These are phyloP conservation scores for Alternaria infectoria DNA, from an alignment of 2,329 filamentous ascomycete species.

Conservation along the genomic window DNA sequence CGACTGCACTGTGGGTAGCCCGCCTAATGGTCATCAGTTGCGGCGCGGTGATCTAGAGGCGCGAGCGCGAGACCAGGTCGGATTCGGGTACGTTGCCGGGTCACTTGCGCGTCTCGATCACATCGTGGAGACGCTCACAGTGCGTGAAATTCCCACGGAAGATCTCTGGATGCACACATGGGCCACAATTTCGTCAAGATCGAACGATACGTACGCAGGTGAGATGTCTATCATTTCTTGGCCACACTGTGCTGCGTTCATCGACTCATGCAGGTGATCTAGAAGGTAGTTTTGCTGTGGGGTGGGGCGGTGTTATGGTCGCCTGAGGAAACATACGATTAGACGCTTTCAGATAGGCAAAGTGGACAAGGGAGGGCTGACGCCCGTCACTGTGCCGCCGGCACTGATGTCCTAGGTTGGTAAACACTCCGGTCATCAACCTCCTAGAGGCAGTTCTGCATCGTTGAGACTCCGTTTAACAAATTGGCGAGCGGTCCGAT, in stretches of 20 bases:
- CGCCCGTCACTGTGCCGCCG: slow-evolving; percentile 9
- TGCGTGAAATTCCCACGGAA: slow-evolving; percentile 1
- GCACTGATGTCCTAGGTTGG: slow-evolving; percentile 9
- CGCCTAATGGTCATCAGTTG: slow-evolving; percentile 6
- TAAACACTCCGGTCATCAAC: slow-evolving; percentile 4
- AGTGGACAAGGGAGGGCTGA: not conserved
- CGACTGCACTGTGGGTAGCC: not conserved
- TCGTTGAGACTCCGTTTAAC: not conserved
- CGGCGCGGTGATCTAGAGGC: slow-evolving; percentile 5
- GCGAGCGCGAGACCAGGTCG: slow-evolving; percentile 1
- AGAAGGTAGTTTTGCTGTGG: slow-evolving; percentile 3
- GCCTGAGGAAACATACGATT: slow-evolving; percentile 16
- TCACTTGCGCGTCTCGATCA: slow-evolving; percentile 3
- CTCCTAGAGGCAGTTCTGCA: slow-evolving; percentile 1
- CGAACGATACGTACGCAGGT: slow-evolving; percentile 10
- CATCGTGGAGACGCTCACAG: not conserved
- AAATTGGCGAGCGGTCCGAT: slow-evolving; percentile 4
- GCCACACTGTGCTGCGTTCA: not conserved
- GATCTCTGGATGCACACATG: slow-evolving; percentile 3
- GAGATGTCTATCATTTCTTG: slow-evolving; percentile 7
- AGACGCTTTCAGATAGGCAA: slow-evolving; percentile 7
- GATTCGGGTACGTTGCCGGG: slow-evolving; percentile 3
- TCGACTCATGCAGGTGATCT: slow-evolving; percentile 10
- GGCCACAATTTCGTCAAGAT: slow-evolving; percentile 6
- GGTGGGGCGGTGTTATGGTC: slow-evolving; percentile 18